phyloP scores from a whole-genome alignment of 2,329 filamentous ascomycete species.

The Ophiognomonia clavigignenti-juglandacearum region DNA sequence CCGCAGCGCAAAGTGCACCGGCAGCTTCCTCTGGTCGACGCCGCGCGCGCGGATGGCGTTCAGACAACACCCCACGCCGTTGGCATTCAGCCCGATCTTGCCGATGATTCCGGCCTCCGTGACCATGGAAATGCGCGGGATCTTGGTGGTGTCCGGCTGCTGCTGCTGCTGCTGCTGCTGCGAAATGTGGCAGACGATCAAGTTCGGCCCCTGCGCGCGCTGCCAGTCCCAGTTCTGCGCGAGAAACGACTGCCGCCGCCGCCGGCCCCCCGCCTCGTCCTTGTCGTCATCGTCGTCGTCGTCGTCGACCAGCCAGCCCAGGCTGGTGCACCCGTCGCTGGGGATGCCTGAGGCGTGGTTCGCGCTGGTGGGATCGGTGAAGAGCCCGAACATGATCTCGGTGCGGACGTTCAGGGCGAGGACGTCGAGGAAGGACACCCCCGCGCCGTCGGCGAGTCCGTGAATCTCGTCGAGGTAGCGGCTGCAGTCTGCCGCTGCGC shows the following conservation, averaged over 20 bases:
- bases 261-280: no score
- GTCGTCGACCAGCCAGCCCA: neutral
- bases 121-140: conserved; percentile 12
- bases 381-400: conserved; percentile 15
- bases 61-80: conserved; percentile 53
- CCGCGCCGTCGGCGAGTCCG: conserved; percentile 11
- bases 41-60: conserved; percentile 58
- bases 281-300: no score
- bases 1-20: conserved; percentile 58
- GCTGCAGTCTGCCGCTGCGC: neutral
- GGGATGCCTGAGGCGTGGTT: conserved; percentile 1
- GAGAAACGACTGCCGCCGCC: conserved; percentile 4
- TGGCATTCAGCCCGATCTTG: conserved; percentile 60
- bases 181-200: conserved; percentile 20
- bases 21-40: conserved; percentile 44
- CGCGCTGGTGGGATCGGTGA: neutral
- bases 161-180: no score
- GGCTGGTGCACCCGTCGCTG: conserved; percentile 16
- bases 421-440: conserved; percentile 11
- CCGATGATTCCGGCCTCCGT: conserved; percentile 58
- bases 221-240: conserved; percentile 18
- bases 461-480: conserved; percentile 15
- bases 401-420: conserved; percentile 17
- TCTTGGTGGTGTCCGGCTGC: no score
- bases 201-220: conserved; percentile 8